Evolutionary conservation across 1,284 basidiomycete species (phyloP), one percentile per base, ranked within the genome.

Genomic region (Inonotus hispidus): DNA sequence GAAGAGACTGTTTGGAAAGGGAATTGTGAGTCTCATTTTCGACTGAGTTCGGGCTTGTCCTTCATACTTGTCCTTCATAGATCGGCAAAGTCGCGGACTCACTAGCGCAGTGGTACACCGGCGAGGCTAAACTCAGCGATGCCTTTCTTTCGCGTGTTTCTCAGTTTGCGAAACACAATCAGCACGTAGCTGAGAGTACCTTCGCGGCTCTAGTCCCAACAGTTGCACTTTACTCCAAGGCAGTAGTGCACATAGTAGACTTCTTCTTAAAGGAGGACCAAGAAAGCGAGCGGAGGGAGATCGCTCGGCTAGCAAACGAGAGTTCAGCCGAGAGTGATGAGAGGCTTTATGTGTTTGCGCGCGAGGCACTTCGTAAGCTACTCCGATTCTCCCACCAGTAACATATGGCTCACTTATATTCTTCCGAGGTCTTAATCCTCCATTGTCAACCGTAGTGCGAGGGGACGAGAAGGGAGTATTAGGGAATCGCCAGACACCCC

Each of bases 211-310:
- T 77, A 13, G 74, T 83, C 13, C 80, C 82, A 5, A 80, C 82
- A 3, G 75, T 80, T 1, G 72, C 79, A 0, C 67, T 80, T 19
- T 85, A 81, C 71, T 81, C 84, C 3, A 76, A 82, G 64, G 78
- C 79, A 3, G 71, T 87, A 29, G 77, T 82, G 2, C 78, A 82
- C 59, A 77, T 87, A 32, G 75, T 91, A 54, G 77, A 89, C 69
- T 87, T 83, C 71, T 90, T 84, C 68, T 72, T 90, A 19, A 72
- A 77, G 27, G 73, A 78, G 1, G 72, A 70, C 29, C 73, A 75
- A 59, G 63, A 69, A 41, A 63, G 71, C 25, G 77, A 77, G 53
- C 72, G 79, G 23, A 72, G 73, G 13, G 73, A 80, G 46, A 76
- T 90, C 39, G 71, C 78, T 7, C 66, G 61, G 16, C 65, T 82